phyloP scores from a whole-genome alignment of 169 alveolate genomes.

The Plasmodium berghei region DNA sequence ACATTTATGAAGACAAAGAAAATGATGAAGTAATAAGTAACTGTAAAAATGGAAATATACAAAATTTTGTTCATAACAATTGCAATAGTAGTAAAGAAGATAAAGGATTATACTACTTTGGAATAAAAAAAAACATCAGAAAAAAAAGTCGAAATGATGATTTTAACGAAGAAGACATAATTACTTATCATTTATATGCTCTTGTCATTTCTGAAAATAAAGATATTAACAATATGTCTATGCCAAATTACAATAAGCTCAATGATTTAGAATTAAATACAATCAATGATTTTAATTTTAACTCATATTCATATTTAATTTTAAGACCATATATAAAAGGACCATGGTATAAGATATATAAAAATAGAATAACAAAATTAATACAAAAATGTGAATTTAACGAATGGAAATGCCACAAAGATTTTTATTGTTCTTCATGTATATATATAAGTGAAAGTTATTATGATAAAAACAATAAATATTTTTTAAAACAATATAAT shows the following conservation, averaged over 20 bases:
- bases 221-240: slow-evolving; percentile 13
- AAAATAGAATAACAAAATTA: slow-evolving; percentile 89
- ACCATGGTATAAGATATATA: slow-evolving; percentile 91
- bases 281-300: slow-evolving; percentile 20
- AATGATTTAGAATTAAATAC: slow-evolving; percentile 44
- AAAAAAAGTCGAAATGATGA: slow-evolving; percentile 6
- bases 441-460: slow-evolving; percentile 92
- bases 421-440: slow-evolving; percentile 92
- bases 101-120: not conserved
- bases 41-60: slow-evolving; percentile 46
- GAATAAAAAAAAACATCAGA: slow-evolving; percentile 17
- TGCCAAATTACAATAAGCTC: slow-evolving; percentile 39
- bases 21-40: slow-evolving; percentile 15
- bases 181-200: slow-evolving; percentile 59
- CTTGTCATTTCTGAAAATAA: slow-evolving; percentile 58
- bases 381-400: slow-evolving; percentile 88
- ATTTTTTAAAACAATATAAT: slow-evolving; percentile 66
- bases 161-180: slow-evolving; percentile 5
- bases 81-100: slow-evolving; percentile 2
- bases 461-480: slow-evolving; percentile 83
- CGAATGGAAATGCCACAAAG: slow-evolving; percentile 94
- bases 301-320: slow-evolving; percentile 83
- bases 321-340: slow-evolving; percentile 93
- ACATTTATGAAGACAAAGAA: slow-evolving; percentile 79
- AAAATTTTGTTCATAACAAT: not conserved